Base-by-base conservation (phyloP, 352 stramenopile genomes). In the Pythium scleroteichum region DNA sequence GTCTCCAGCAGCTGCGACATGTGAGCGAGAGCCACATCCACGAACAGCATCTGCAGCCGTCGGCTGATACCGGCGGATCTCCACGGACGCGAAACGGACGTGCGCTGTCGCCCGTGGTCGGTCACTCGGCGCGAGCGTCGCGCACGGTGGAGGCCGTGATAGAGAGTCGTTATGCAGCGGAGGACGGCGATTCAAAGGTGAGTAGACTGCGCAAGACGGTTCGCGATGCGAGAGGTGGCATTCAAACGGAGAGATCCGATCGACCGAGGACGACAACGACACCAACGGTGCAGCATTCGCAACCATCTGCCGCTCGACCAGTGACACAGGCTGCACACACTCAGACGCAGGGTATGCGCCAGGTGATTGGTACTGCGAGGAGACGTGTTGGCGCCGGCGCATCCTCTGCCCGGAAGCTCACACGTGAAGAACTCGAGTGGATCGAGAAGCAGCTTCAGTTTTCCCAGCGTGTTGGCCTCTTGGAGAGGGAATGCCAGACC, bases 371-470 rank as follows among this genome's bases (percentile, higher is more conserved):
- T 9, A 42, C 67, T 6, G 68, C 86, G 24, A 66, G 79, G 4
- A 69, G 75, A 20, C 69, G 71, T 51, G 41, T 46, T 2, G 38
- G 9, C 17, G 33, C 13, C 17, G 59, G 33, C 16, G 27, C 2
- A 8, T 38, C 35, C 19, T 20, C 26, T 22, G 4, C 56, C 54
- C 66, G 66, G 2, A 61, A 72, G 10, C 63, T 80, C 50, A 68
- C 65, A 1, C 80, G 72, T 16, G 41, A 68, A 1, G 78, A 88
- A 23, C 52, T 72, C 2, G 76, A 85, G 59, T 89, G 81, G 79
- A 50, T 84, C 19, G 81, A 91, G 56, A 91, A 85, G 58, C 77
- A 89, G 52, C 40, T 75, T 3, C 78, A 82, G 64, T 85, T 85
- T 35, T 68, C 44, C 0, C 59, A 73, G 33, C 71, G 82, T 0